Evolutionary conservation across 1,139 yeast species (phyloP).

Genomic region (Tardiomyces depauwii): DNA sequence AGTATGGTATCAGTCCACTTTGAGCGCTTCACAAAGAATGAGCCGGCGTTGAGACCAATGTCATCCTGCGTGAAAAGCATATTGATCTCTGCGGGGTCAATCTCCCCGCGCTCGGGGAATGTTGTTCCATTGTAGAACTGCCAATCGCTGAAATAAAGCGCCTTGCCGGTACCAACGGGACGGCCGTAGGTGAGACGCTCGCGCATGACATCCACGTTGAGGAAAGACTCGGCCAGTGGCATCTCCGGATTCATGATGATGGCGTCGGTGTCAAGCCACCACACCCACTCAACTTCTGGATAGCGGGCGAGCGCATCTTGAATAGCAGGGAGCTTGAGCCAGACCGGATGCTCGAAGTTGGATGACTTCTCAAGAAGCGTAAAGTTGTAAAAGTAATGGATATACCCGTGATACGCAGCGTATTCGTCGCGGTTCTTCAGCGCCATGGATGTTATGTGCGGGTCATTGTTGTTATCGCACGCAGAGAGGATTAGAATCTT

Average conservation of each 20-base stretch:
- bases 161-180: conserved; percentile 1
- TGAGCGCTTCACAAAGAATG: conserved; percentile 24
- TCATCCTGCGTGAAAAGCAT: conserved; percentile 20
- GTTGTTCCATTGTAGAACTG: conserved; percentile 9
- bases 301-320: conserved; percentile 16
- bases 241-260: conserved; percentile 21
- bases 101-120: conserved; percentile 10
- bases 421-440: conserved; percentile 3
- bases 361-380: conserved; percentile 5
- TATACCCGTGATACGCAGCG: conserved; percentile 3
- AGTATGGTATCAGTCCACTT: conserved; percentile 13
- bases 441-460: neutral
- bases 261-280: conserved; percentile 26
- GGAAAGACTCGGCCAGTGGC: conserved; percentile 21
- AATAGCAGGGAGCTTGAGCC: conserved; percentile 24
- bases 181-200: conserved; percentile 14
- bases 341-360: conserved; percentile 13
- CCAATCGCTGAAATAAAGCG: conserved; percentile 8
- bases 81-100: conserved; percentile 15
- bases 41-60: conserved; percentile 27
- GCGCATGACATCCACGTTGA: conserved; percentile 18
- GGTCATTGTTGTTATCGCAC: neutral
- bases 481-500: neutral
- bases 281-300: conserved; percentile 26
- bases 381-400: conserved; percentile 3